Conservation (phyloP, 208 protist species). For the Kentomonas sorsogonicus region DNA sequence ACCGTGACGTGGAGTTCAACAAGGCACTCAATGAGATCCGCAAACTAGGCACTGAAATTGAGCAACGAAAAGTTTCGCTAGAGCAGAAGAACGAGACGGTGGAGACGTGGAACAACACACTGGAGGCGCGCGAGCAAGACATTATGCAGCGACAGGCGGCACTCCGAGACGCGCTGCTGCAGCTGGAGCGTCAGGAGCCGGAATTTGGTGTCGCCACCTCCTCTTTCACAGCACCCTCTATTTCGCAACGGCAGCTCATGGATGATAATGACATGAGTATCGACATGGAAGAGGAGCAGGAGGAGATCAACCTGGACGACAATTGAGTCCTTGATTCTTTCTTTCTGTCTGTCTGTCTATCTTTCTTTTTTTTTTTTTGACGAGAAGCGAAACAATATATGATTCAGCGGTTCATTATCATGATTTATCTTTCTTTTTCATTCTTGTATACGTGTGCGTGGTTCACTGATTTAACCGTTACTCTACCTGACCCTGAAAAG, state of each 20-base stretch:
- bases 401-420: too few species aligned
- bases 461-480: too few species aligned
- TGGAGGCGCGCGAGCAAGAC: constrained; percentile 69
- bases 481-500: too few species aligned
- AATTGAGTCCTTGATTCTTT: constrained; percentile 5
- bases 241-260: constrained; percentile 82
- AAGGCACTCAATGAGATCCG: constrained; percentile 52
- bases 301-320: constrained; percentile 77
- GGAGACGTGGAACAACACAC: constrained; percentile 54
- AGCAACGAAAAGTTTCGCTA: constrained; percentile 49
- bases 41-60: constrained; percentile 54
- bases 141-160: constrained; percentile 59
- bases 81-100: constrained; percentile 66
- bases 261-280: constrained; percentile 88
- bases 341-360: neutral
- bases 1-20: constrained; percentile 54
- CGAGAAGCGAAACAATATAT: constrained; percentile 1
- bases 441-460: too few species aligned
- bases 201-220: constrained; percentile 41
- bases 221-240: constrained; percentile 28
- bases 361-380: constrained; percentile 7
- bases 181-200: constrained; percentile 54
- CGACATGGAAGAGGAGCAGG: constrained; percentile 65
- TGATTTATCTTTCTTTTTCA: too few species aligned
- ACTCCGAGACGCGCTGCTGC: constrained; percentile 50